Conservation (phyloP, 2,329 filamentous ascomycete species). For the Alternaria dauci region DNA sequence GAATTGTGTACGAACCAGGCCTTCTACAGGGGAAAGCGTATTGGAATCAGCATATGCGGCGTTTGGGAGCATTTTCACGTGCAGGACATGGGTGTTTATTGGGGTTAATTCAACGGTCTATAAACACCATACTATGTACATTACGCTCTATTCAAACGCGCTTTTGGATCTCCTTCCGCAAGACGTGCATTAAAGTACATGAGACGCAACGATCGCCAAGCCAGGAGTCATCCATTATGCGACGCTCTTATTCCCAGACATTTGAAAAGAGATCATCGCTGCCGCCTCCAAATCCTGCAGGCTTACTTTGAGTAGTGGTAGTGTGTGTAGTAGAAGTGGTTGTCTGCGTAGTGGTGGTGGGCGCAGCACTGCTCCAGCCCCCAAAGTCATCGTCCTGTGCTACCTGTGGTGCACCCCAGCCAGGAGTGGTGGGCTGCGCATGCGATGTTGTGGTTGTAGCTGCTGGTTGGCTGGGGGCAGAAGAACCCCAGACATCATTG, state of each 20-base stretch:
- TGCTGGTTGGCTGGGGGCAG: slow-evolving; percentile 63
- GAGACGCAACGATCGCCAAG: neutral
- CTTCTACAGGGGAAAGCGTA: neutral
- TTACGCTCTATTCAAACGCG: neutral
- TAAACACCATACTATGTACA: slow-evolving; percentile 14
- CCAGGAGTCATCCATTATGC: neutral
- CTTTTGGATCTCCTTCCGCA: neutral
- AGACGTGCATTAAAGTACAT: neutral
- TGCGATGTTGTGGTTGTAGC: slow-evolving; percentile 45
- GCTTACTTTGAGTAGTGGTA: slow-evolving; percentile 47
- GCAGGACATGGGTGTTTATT: neutral
- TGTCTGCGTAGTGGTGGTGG: slow-evolving; percentile 60
- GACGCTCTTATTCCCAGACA: slow-evolving; percentile 76
- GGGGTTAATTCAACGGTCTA: slow-evolving; percentile 8
- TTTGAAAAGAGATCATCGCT: slow-evolving; percentile 92
- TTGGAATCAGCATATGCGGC: neutral
- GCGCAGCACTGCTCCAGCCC: slow-evolving; percentile 83
- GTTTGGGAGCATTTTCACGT: neutral
- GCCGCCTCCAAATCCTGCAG: slow-evolving; percentile 63
- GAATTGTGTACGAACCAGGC: neutral
- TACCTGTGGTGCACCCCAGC: slow-evolving; percentile 68
- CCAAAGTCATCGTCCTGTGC: slow-evolving; percentile 94
- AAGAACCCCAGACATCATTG: slow-evolving; percentile 80
- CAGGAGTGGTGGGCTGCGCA: slow-evolving; percentile 57
- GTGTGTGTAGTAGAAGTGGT: slow-evolving; percentile 48